Percentiles rank a stretch among this genome's conserved stretches.
Evolutionary conservation across 345 rosid genomes (phyloP).

Genomic region (Brassica juncea): DNA sequence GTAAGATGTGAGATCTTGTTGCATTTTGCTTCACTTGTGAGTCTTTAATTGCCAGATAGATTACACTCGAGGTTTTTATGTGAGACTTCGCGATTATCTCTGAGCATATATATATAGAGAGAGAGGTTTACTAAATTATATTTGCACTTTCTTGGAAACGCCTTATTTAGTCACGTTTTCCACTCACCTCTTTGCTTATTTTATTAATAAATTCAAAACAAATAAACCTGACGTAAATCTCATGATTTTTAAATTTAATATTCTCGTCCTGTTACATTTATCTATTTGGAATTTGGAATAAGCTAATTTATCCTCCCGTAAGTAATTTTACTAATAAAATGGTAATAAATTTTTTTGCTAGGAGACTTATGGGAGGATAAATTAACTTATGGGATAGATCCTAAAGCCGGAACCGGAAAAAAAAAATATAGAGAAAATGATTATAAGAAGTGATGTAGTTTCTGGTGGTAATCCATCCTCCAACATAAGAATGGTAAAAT

Average conservation of each 20-base stretch:
- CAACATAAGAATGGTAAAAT: background rate
- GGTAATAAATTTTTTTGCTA: background rate
- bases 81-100: background rate
- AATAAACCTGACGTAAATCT: background rate
- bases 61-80: background rate
- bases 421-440: background rate
- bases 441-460: slow-evolving; percentile 42
- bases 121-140: background rate
- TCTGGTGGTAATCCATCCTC: background rate
- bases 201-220: background rate
- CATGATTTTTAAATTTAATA: background rate
- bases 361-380: background rate
- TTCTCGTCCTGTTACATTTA: background rate
- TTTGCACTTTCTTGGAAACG: slow-evolving; percentile 23
- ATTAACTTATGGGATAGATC: background rate
- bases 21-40: slow-evolving; percentile 3
- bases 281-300: background rate
- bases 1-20: background rate
- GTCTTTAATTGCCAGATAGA: background rate
- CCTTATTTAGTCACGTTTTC: slow-evolving; percentile 24
- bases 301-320: background rate
- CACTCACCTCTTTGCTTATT: background rate
- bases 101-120: background rate
- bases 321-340: background rate
- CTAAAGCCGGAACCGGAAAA: background rate